Conservation (phyloP, 1,284 basidiomycete genomes). For the Melampsora abietis-canadensis region DNA sequence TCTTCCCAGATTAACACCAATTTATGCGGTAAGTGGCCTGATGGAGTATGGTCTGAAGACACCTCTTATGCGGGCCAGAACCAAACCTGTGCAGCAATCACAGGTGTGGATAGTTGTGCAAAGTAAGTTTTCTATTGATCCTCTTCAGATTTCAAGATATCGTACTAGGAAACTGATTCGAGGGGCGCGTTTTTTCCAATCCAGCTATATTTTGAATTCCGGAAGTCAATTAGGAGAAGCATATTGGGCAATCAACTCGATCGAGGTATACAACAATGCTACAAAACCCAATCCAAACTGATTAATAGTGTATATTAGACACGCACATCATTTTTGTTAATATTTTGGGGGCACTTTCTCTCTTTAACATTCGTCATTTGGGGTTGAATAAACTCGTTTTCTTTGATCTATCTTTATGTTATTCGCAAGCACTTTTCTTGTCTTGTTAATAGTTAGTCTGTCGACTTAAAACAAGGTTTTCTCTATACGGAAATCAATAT, state of each 20-base stretch:
- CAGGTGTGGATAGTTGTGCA: conserved; percentile 2
- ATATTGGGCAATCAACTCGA: conserved; percentile 19
- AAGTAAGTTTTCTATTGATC: background rate
- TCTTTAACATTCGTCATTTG: too few relatives aligned
- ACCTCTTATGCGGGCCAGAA: conserved; percentile 6
- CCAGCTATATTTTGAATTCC: conserved; percentile 4
- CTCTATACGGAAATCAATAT: too few relatives aligned
- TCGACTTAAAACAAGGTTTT: too few relatives aligned
- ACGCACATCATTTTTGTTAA: too few relatives aligned
- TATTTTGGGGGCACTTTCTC: too few relatives aligned
- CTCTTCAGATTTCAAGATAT: background rate
- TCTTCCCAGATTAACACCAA: conserved; percentile 10
- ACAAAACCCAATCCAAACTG: too few relatives aligned
- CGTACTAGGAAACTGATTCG: background rate
- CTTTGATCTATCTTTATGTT: too few relatives aligned
- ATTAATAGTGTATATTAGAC: too few relatives aligned
- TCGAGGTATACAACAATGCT: conserved; percentile 8
- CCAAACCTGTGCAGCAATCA: conserved; percentile 10
- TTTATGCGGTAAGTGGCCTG: conserved; percentile 14
- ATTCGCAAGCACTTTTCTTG: too few relatives aligned
- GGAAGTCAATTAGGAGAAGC: conserved; percentile 14
- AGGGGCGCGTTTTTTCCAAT: background rate
- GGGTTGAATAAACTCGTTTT: too few relatives aligned
- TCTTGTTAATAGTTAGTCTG: too few relatives aligned
- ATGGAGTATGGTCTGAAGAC: background rate